Percentiles rank a stretch among this genome's conserved stretches.
Evolutionary conservation across 805 yeast genomes (phyloP).

Genomic region (Metschnikowia shivogae): DNA sequence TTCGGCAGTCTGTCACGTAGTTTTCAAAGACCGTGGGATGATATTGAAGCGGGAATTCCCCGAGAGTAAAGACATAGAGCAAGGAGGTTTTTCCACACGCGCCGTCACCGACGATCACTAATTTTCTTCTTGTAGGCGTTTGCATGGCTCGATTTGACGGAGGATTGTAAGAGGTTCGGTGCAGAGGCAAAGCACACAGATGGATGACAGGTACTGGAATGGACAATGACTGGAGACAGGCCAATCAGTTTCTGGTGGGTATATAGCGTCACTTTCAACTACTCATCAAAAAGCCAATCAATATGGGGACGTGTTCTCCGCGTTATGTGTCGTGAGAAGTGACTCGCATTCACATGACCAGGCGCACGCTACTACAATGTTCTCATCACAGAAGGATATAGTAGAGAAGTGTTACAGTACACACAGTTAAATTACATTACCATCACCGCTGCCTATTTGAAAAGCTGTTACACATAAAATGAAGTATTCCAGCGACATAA

Average conservation of each 20-base stretch:
- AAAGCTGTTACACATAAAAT: too few species aligned
- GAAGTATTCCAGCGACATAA: too few species aligned
- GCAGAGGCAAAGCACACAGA: too few species aligned
- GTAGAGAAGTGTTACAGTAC: too few species aligned
- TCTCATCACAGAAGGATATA: too few species aligned
- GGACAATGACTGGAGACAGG: constrained; percentile 1
- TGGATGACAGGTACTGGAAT: neutral
- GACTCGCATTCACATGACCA: constrained; percentile 4
- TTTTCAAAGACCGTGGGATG: constrained; percentile 95
- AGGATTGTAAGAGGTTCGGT: neutral
- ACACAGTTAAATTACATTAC: too few species aligned
- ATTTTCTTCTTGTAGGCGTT: constrained; percentile 47
- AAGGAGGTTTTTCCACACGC: constrained; percentile 93
- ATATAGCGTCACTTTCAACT: neutral
- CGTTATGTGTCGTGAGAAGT: neutral
- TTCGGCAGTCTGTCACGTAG: constrained; percentile 89
- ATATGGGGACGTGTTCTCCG: neutral
- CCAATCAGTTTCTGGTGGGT: neutral
- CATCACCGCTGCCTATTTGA: too few species aligned
- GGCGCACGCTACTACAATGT: too few species aligned
- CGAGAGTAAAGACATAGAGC: constrained; percentile 85
- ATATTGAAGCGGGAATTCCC: constrained; percentile 88
- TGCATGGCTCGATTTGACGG: constrained; percentile 4
- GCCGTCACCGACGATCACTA: constrained; percentile 92
- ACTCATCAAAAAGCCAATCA: neutral